Percentiles rank a stretch among this genome's conserved stretches.
phyloP scores from a whole-genome alignment of 108 stramenopile genomes.

The Conticribra weissflogii region DNA sequence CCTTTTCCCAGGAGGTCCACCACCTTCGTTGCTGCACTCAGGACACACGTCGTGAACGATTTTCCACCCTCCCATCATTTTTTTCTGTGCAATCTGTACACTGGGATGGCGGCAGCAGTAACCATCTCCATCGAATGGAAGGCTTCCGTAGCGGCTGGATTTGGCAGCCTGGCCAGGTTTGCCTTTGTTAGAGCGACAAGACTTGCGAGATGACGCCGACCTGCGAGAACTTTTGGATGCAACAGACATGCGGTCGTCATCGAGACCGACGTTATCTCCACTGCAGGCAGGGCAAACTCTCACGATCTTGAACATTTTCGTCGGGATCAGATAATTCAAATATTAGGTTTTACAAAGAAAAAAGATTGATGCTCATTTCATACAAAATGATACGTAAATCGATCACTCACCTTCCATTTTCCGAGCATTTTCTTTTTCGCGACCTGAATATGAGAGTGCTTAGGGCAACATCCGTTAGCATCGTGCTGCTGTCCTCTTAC shows the following conservation, averaged over 20 bases:
- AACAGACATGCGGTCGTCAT: conserved; percentile 37
- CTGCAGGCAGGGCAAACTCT: conserved; percentile 28
- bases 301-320: not conserved
- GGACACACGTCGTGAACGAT: conserved; percentile 43
- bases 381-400: too few relatives aligned
- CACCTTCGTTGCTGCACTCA: conserved; percentile 26
- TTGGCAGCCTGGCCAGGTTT: conserved; percentile 20
- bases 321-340: too few relatives aligned
- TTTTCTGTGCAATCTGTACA: conserved; percentile 44
- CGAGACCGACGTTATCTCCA: conserved; percentile 22
- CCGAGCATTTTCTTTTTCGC: conserved; percentile 47
- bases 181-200: conserved; percentile 5
- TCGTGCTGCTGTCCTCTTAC: conserved; percentile 33
- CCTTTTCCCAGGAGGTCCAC: conserved; percentile 6
- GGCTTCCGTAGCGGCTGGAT: conserved; percentile 27
- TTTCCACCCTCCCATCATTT: conserved; percentile 46
- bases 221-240: conserved; percentile 30
- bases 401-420: conserved; percentile 36
- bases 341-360: too few relatives aligned
- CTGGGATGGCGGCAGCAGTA: conserved; percentile 46
- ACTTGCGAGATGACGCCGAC: conserved; percentile 14
- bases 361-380: too few relatives aligned
- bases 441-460: conserved; percentile 47
- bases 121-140: conserved; percentile 50
- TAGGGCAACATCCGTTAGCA: conserved; percentile 45